Conservation (phyloP, 2,329 filamentous ascomycete species). For the Paraphoma chrysanthemicola region DNA sequence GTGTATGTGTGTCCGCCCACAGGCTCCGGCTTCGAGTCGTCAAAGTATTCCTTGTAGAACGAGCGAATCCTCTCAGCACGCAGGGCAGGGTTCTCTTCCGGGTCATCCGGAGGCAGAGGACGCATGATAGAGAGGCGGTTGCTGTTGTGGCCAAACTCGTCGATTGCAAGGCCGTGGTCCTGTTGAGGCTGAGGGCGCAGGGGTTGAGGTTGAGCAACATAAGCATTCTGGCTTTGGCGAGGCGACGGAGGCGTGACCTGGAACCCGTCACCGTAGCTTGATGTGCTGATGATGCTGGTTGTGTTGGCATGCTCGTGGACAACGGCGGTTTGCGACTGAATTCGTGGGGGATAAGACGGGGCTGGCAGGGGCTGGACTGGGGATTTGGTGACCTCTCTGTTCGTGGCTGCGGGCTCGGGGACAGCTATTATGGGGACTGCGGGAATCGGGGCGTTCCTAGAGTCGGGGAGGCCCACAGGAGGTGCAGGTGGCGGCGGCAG, state of each 20-base stretch:
- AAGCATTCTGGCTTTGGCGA: slow-evolving; percentile 24
- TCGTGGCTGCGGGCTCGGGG: slow-evolving; percentile 19
- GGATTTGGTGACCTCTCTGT: slow-evolving; percentile 30
- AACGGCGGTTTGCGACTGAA: slow-evolving; percentile 46
- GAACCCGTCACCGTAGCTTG: slow-evolving; percentile 63
- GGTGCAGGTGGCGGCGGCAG: slow-evolving; percentile 18
- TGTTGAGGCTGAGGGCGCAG: slow-evolving; percentile 39
- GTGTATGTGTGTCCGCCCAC: slow-evolving; percentile 45
- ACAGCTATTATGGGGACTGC: slow-evolving; percentile 32
- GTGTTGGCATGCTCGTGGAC: slow-evolving; percentile 44
- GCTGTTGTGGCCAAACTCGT: slow-evolving; percentile 45
- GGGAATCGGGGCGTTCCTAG: slow-evolving; percentile 10
- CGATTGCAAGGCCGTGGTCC: slow-evolving; percentile 35
- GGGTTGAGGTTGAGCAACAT: slow-evolving; percentile 20
- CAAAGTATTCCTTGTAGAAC: slow-evolving; percentile 99
- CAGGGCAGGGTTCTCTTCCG: slow-evolving; percentile 89
- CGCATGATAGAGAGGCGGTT: slow-evolving; percentile 70
- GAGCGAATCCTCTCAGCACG: slow-evolving; percentile 96
- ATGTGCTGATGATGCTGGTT: slow-evolving; percentile 55
- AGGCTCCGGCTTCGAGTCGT: slow-evolving; percentile 70
- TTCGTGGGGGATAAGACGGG: slow-evolving; percentile 30
- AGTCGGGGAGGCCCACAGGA: slow-evolving; percentile 8
- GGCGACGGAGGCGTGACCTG: slow-evolving; percentile 55
- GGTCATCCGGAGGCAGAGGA: slow-evolving; percentile 85
- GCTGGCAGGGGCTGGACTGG: slow-evolving; percentile 28